Base-by-base conservation (phyloP, 2,329 filamentous ascomycete species). In the Aspergillus bombycis region DNA sequence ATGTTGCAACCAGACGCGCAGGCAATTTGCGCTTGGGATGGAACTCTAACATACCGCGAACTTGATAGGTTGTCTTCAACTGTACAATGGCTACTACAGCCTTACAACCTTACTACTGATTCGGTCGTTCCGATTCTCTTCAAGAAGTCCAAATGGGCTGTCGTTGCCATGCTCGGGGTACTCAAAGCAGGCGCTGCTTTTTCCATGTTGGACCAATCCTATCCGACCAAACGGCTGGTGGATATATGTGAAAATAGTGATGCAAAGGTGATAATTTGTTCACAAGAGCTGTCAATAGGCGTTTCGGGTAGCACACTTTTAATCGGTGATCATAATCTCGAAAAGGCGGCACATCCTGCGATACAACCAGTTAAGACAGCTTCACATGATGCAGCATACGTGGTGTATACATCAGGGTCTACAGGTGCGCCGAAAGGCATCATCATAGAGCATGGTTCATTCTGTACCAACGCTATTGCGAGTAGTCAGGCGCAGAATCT, bases 401-500 rank as follows among this genome's bases (percentile, higher is more conserved):
- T 60, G 4, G 45, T 61, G 4, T 96, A 95, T 75, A 91, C 88
- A 58, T 92, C 89, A 10, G 93, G 93, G 10, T 96, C 93, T 0
- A 96, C 93, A 0, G 93, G 93, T 0, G 80, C 91, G 57, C 92
- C 93, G 1, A 96, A 96, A 77, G 93, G 92, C 6, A 92, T 96
- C 16, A 89, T 91, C 83, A 82, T 96, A 28, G 89, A 86, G 2
- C 93, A 97, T 77, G 75, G 79, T 48, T 67, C 65, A 19, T 70
- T 71, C 53, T 72, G 68, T 34, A 68, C 50, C 23, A 34, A 55
- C 26, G 34, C 43, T 2, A 53, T 60, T 45, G 48, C 48, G 5
- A 54, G 28, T 34, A 54, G 58, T 16, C 28, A 16, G 32, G n/a
- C 52, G 1, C 58, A 61, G 14, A 53, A 54, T 16, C 32, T 60